phyloP scores from a whole-genome alignment of 2,329 filamentous ascomycete species.

The Aspergillus melleus region DNA sequence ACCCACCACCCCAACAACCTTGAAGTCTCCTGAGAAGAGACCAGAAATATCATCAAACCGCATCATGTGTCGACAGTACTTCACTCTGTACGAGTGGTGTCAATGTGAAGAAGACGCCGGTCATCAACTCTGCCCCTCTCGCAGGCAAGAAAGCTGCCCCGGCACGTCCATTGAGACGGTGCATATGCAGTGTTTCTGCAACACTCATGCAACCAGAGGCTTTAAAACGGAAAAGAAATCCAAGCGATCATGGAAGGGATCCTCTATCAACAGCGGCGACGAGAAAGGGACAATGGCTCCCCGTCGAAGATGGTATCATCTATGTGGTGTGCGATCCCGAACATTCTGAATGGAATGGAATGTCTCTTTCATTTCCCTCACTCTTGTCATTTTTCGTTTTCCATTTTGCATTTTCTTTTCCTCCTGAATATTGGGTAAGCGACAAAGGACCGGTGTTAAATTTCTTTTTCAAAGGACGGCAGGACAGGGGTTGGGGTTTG shows the following conservation, averaged over 20 bases:
- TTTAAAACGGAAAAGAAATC: constrained; percentile 34
- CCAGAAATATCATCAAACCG: not conserved
- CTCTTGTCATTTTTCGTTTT: not conserved
- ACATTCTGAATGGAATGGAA: constrained; percentile 11
- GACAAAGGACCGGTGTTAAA: not conserved
- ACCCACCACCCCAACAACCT: not conserved
- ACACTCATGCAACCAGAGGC: constrained; percentile 33
- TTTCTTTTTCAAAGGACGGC: not conserved
- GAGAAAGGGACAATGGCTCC: constrained; percentile 26
- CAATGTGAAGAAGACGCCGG: constrained; percentile 39
- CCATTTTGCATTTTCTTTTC: not conserved
- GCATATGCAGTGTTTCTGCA: constrained; percentile 42
- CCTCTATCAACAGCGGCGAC: constrained; percentile 12
- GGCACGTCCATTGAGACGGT: constrained; percentile 36
- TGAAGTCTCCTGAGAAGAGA: not conserved
- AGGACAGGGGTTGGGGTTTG: not conserved
- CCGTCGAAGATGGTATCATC: constrained; percentile 33
- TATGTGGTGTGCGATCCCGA: constrained; percentile 26
- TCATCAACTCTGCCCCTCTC: constrained; percentile 29
- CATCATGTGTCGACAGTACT: constrained; percentile 39
- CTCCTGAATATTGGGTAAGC: not conserved
- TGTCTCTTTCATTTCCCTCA: not conserved
- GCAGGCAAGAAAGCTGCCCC: constrained; percentile 29
- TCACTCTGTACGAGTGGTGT: constrained; percentile 40
- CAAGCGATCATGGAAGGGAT: constrained; percentile 18